Percentiles rank a stretch among this genome's conserved stretches.
Evolutionary conservation across 495 filamentous ascomycete species (phyloP).

Genomic region (Podospora appendiculata): DNA sequence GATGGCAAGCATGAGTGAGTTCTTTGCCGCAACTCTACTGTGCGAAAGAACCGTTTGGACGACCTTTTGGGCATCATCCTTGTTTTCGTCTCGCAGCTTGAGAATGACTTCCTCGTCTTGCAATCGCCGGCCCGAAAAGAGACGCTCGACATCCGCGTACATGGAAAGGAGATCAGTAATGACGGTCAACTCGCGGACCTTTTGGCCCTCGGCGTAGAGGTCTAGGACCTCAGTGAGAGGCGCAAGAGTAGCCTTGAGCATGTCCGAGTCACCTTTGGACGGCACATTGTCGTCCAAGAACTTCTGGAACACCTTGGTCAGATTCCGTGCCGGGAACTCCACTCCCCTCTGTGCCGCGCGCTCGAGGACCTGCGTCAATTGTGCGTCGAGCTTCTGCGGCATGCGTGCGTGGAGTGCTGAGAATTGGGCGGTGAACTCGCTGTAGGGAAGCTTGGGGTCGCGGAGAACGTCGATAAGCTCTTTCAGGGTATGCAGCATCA

Average conservation of each 20-base stretch:
- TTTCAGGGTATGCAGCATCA: conserved; percentile 84
- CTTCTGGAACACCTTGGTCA: conserved; percentile 71
- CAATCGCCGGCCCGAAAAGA: conserved; percentile 75
- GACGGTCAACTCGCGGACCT: conserved; percentile 79
- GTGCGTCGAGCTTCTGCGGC: conserved; percentile 82
- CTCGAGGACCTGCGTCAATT: conserved; percentile 77
- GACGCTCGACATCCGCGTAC: conserved; percentile 75
- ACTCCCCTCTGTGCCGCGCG: conserved; percentile 62
- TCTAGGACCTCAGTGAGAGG: conserved; percentile 77
- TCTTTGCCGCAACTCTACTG: conserved; percentile 86
- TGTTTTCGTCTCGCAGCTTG: conserved; percentile 90
- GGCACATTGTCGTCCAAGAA: conserved; percentile 85
- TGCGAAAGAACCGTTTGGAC: conserved; percentile 88
- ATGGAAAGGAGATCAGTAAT: conserved; percentile 70
- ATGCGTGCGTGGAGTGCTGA: conserved; percentile 93
- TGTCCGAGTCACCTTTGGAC: conserved; percentile 51
- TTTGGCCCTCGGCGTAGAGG: conserved; percentile 79
- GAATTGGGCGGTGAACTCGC: conserved; percentile 92
- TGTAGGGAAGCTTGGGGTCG: conserved; percentile 84
- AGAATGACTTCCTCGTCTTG: conserved; percentile 95
- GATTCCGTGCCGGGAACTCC: conserved; percentile 89
- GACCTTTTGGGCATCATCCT: conserved; percentile 76
- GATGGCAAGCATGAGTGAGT: conserved; percentile 86
- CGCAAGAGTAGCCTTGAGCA: conserved; percentile 65
- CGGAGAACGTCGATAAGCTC: conserved; percentile 86